Evolutionary conservation across 371 early-diverging fungal genomes (phyloP), one percentile per base, ranked within the genome.

Genomic region (Circinella minor): DNA sequence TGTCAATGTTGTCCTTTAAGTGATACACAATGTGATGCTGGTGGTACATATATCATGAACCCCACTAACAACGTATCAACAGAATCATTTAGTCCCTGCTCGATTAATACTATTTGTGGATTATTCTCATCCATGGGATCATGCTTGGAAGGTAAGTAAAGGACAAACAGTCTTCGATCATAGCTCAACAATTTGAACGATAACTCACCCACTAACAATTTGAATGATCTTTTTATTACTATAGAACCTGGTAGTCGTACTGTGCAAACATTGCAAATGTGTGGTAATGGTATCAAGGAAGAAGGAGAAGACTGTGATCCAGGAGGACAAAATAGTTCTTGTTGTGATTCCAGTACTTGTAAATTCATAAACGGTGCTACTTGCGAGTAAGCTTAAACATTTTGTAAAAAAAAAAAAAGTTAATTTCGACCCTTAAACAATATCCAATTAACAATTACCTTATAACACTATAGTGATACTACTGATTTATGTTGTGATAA

Each of bases 261-360:
- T 73, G 78, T 46, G 64, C 91, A 57, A 83, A 79, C 63, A 15
- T 15, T 75, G 13, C 86, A 89, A 39, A 92, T 94, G 74, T 98
- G 98, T 75, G 98, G 98, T 18, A 97, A 98, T 78, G 98, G 98
- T 3, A 89, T 98, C 60, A 87, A 88, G 67, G 98, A 98, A 77
- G 76, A 74, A 0, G 91, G 90, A 61, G 98, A 98, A 80, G 92
- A 98, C 49, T 98, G 98, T 76, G 98, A 98, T 76, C 95, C 96
- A 70, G 95, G 94, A 17, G 87, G 89, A 7, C 64, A 77, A 37
- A 89, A 84, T 15, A 89, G 88, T 37, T 82, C 85, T 7, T 97
- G 98, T 81, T 98, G 98, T 76, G 89, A 93, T 74, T 78, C 86
- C 1, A 69, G 74, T 0, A 93, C 93, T 1, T 97, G 98, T 76